Percentiles rank a stretch among this genome's conserved stretches.
These are phyloP conservation scores for Arthromyces matolae DNA, from an alignment of 768 basidiomycete genomes.

Conservation along the genomic window DNA sequence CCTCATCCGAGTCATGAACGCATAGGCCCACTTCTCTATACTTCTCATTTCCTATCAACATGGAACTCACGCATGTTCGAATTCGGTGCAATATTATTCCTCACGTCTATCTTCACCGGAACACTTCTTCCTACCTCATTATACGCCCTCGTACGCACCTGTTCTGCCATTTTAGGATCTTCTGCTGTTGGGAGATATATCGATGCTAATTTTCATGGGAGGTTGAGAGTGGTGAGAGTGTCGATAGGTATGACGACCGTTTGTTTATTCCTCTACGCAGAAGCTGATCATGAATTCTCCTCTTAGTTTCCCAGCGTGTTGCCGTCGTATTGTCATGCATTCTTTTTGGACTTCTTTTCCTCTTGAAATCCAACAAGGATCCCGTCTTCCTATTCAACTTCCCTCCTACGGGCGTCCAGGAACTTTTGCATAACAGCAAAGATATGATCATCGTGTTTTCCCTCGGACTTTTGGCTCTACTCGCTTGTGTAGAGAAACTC, in stretches of 20 bases:
- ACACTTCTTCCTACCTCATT: slow-evolving; percentile 24
- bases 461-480: slow-evolving; percentile 7
- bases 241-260: slow-evolving; percentile 20
- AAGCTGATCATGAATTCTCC: too few species aligned
- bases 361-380: too few species aligned
- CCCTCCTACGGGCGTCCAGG: too few species aligned
- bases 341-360: slow-evolving; percentile 14
- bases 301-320: slow-evolving; percentile 20
- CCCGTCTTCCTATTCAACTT: too few species aligned
- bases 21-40: too few species aligned
- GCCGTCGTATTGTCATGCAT: slow-evolving; percentile 20
- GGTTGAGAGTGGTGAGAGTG: slow-evolving; percentile 21
- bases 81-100: slow-evolving; percentile 25
- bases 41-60: slow-evolving; percentile 28
- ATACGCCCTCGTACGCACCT: slow-evolving; percentile 23
- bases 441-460: too few species aligned
- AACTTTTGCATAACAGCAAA: too few species aligned
- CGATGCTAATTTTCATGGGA: too few species aligned
- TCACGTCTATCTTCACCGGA: slow-evolving; percentile 21
- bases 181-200: slow-evolving; percentile 21
- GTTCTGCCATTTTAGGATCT: slow-evolving; percentile 19
- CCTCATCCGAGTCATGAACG: too few species aligned
- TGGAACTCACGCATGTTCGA: slow-evolving; percentile 30
- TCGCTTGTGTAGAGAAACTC: slow-evolving; percentile 27
- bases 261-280: background rate